A percentile compares a stretch with the other conserved stretches of the same genome.
Evolutionary conservation across 495 filamentous ascomycete species (phyloP).

Genomic region (Hypoxylon intermedium): DNA sequence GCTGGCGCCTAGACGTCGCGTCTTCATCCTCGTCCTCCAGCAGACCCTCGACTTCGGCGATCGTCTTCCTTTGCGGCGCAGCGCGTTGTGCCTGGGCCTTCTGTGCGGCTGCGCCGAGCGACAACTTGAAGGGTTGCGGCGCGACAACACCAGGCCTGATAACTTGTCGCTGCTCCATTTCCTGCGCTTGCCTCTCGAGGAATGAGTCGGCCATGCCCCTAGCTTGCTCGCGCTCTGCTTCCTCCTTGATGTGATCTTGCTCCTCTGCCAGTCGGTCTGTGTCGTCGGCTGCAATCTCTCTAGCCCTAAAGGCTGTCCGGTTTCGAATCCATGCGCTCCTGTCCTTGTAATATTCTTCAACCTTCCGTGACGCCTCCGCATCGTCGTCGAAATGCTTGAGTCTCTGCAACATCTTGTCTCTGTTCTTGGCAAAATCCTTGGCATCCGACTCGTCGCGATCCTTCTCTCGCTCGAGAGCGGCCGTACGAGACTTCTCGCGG

Average conservation of each 20-base stretch:
- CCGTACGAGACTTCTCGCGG: conserved; percentile 80
- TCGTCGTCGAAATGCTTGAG: conserved; percentile 91
- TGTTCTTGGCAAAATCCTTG: conserved; percentile 63
- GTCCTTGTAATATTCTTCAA: conserved; percentile 85
- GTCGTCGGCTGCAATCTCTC: conserved; percentile 79
- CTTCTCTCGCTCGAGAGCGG: conserved; percentile 82
- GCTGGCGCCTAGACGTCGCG: conserved; percentile 73
- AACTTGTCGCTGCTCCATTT: conserved; percentile 72
- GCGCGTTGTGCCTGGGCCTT: conserved; percentile 76
- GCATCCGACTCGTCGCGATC: conserved; percentile 78
- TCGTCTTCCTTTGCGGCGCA: conserved; percentile 73
- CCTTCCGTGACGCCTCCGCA: conserved; percentile 72
- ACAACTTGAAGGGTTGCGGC: conserved; percentile 90
- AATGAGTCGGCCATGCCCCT: conserved; percentile 91
- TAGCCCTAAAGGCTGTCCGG: conserved; percentile 71
- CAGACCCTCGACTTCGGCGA: conserved; percentile 91
- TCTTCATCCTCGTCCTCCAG: conserved; percentile 93
- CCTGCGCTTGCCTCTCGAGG: conserved; percentile 85
- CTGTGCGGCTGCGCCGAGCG: conserved; percentile 84
- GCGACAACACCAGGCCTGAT: conserved; percentile 57
- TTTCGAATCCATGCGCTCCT: conserved; percentile 83
- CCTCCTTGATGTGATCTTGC: conserved; percentile 71
- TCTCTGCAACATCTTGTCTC: conserved; percentile 69
- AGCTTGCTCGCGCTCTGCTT: conserved; percentile 77
- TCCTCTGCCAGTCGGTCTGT: conserved; percentile 79